phyloP scores from a whole-genome alignment of 352 stramenopile genomes.

The Pythium aphanidermatum region DNA sequence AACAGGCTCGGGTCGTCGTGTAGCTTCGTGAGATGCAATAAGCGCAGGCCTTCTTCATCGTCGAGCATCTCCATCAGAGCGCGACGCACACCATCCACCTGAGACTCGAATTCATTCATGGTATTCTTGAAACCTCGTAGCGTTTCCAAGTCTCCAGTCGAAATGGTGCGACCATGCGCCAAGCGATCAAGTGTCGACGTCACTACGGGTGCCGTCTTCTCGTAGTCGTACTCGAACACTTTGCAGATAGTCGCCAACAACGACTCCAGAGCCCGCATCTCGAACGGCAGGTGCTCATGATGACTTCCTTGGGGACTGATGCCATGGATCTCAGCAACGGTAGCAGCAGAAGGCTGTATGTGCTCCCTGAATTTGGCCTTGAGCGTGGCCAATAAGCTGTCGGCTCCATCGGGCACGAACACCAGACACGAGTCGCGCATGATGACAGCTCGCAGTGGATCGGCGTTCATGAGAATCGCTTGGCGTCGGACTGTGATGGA shows the following conservation, averaged over 20 bases:
- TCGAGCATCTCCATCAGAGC: constrained; percentile 62
- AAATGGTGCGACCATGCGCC: constrained; percentile 36
- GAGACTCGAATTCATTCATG: constrained; percentile 64
- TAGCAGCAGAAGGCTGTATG: constrained; percentile 1
- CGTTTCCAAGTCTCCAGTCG: constrained; percentile 43
- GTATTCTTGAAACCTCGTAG: constrained; percentile 63
- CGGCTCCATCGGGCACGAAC: constrained; percentile 35
- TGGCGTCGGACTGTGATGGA: constrained; percentile 20
- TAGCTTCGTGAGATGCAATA: constrained; percentile 69
- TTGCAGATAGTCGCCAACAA: constrained; percentile 45
- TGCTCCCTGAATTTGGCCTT: constrained; percentile 25
- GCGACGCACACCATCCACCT: constrained; percentile 51
- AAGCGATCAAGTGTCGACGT: constrained; percentile 39
- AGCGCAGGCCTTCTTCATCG: constrained; percentile 60
- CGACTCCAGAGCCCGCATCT: constrained; percentile 21
- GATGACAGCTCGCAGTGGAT: constrained; percentile 21
- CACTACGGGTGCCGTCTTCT: constrained; percentile 32
- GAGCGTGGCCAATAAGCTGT: constrained; percentile 24
- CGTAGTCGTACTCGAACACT: constrained; percentile 49
- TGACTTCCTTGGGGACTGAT: too few relatives aligned
- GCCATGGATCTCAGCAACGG: not conserved
- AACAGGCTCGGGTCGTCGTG: constrained; percentile 46
- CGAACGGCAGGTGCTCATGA: constrained; percentile 9
- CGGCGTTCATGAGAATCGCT: constrained; percentile 21
- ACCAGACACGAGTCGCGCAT: constrained; percentile 24